Evolutionary conservation across 352 stramenopile species (phyloP), one percentile per base, ranked within the genome.

Genomic region (Plasmopara halstedii): DNA sequence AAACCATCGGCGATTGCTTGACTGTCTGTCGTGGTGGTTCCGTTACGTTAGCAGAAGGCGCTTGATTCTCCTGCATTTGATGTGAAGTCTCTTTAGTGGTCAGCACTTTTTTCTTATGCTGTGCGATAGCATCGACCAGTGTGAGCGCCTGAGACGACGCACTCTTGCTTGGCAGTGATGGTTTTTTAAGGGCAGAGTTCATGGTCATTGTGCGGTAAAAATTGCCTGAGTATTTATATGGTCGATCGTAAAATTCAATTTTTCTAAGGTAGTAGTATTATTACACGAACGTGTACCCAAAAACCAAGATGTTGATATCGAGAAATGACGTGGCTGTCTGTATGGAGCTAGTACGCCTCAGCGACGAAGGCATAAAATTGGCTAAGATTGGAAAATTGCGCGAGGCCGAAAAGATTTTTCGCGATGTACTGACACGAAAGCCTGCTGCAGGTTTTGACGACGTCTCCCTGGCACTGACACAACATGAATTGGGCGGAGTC

Each of bases 391-490:
- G 64, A 15, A 57, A 76, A 35, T 46, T 81, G 20, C 42, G 21
- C 15, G 54, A 70, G 37, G 64, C 69, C n/a, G 70, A 82, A 53
- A 31, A 9, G 11, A 26, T 82, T 27, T 60, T 82, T 29, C 70
- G 74, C 18, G 52, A 70, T 32, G 58, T 83, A 7, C 56, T 84
- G 27, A 19, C 14, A 14, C 50, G 63, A 33, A 67, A 80, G 37
- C 62, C 72, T 1, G 58, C 32, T 18, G 74, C 72, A 2, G 74
- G 74, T 13, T 87, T 87, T 36, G 74, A 84, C 45, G 56, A 62
- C 10, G 53, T 83, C 21, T 74, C 72, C 14, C 53, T 87, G 31
- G 74, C 74, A 25, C 36, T 83, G 46, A 75, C 68, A 5, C 70
- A 87, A 67, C 59, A 67, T 50, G 67, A 84, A 21, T 43, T 74